Evolutionary conservation across 148 eudicot genomes (phyloP).

Genomic region (Rhododendron henanense): DNA sequence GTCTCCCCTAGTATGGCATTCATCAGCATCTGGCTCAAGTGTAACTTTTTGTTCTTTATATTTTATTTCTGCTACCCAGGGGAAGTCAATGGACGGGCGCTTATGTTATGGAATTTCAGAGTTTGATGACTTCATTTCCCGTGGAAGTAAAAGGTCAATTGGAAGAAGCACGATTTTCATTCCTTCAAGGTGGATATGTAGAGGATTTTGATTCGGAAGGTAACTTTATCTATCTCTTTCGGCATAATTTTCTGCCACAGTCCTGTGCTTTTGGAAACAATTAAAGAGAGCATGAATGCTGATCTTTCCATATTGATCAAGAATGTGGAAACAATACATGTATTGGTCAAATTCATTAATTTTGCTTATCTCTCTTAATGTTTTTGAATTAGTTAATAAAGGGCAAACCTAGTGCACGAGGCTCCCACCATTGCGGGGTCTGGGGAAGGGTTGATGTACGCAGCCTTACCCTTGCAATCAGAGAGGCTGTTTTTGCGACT

Average conservation of each 20-base stretch:
- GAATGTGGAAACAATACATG: not conserved
- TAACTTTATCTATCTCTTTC: constrained; percentile 13
- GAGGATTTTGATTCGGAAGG: constrained; percentile 55
- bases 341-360: not conserved
- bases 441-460: no score
- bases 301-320: not conserved
- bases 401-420: no score
- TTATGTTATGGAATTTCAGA: constrained; percentile 63
- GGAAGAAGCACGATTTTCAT: constrained; percentile 79
- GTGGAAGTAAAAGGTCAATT: constrained; percentile 21
- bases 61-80: constrained; percentile 31
- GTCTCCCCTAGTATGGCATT: not conserved
- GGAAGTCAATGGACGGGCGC: constrained; percentile 92
- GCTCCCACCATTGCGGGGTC: no score
- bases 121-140: constrained; percentile 46
- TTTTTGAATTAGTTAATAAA: not conserved
- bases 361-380: not conserved
- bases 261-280: not conserved
- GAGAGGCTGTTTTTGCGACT: no score
- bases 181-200: constrained; percentile 82
- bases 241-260: not conserved
- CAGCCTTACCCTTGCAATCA: no score
- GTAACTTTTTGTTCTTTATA: not conserved
- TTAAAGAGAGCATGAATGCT: not conserved
- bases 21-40: not conserved